Percentiles rank a stretch among this genome's conserved stretches.
phyloP scores from a whole-genome alignment of 73 alveolate genomes.

The Paramecium biaurelia region DNA sequence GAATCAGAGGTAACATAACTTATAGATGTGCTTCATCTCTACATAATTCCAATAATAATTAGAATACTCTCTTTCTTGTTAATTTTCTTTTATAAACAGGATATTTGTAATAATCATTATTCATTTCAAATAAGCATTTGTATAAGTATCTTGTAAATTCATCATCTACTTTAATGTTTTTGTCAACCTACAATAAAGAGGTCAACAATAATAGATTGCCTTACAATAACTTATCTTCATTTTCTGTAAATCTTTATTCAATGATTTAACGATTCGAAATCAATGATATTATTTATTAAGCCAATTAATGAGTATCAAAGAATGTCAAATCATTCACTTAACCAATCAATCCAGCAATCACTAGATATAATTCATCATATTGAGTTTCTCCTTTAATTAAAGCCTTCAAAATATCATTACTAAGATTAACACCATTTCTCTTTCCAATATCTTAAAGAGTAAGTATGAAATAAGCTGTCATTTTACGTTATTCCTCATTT shows the following conservation, averaged over 20 bases:
- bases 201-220: not conserved
- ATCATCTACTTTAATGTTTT: not conserved
- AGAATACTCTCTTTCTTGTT: slow-evolving; percentile 19
- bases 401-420: not conserved
- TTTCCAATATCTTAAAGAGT: not conserved
- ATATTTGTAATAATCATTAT: not conserved
- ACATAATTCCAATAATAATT: not conserved
- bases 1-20: not conserved
- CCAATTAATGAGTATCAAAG: not conserved
- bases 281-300: not conserved
- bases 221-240: slow-evolving; percentile 30
- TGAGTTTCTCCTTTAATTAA: not conserved
- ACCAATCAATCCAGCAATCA: not conserved
- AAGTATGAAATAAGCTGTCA: not conserved
- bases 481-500: slow-evolving; percentile 25
- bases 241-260: slow-evolving; percentile 21
- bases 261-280: not conserved
- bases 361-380: slow-evolving; percentile 26
- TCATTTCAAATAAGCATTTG: not conserved
- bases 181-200: not conserved
- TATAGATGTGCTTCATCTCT: not conserved
- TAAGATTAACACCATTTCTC: not conserved
- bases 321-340: not conserved
- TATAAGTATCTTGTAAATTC: not conserved
- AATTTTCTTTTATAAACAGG: slow-evolving; percentile 17